Percentiles rank a stretch among this genome's conserved stretches.
Evolutionary conservation across 352 stramenopile genomes (phyloP).

Genomic region (Phytophthora crassamura): DNA sequence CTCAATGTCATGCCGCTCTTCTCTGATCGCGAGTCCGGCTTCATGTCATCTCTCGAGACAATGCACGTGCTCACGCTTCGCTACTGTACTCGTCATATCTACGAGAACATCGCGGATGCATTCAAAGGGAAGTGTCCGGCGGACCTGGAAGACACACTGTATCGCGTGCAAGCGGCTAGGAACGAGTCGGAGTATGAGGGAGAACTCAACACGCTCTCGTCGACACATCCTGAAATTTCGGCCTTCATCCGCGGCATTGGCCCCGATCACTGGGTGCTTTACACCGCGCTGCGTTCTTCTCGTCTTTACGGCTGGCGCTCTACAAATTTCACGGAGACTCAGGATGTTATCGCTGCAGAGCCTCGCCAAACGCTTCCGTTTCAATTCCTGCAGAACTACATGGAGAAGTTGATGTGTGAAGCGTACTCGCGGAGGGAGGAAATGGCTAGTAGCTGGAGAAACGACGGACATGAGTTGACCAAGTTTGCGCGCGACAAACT

Average conservation of each 20-base stretch:
- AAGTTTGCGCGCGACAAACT: conserved; percentile 16
- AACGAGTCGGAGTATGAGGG: conserved; percentile 11
- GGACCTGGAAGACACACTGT: conserved; percentile 16
- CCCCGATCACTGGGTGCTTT: conserved; percentile 20
- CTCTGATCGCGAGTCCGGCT: conserved; percentile 6
- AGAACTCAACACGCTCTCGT: conserved; percentile 1
- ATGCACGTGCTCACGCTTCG: conserved; percentile 1
- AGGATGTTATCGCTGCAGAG: conserved; percentile 11
- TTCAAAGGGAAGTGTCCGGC: conserved; percentile 3
- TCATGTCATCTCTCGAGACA: conserved; percentile 5
- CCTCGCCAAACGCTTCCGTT: conserved; percentile 9
- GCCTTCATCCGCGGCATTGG: conserved; percentile 16
- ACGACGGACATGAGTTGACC: conserved; percentile 7
- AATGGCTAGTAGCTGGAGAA: background rate
- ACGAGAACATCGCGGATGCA: conserved; percentile 13
- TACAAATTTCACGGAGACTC: conserved; percentile 29
- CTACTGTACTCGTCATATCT: conserved; percentile 27
- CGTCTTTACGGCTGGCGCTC: conserved; percentile 28
- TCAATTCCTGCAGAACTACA: conserved; percentile 23
- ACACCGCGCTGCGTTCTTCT: conserved; percentile 4
- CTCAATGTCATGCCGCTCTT: conserved; percentile 18
- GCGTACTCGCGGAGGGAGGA: background rate
- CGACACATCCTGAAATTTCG: conserved; percentile 1
- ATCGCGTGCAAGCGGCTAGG: conserved; percentile 14
- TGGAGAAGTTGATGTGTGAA: conserved; percentile 29